phyloP scores from a whole-genome alignment of 257 asterid genomes.

The Gardenia jasminoides region DNA sequence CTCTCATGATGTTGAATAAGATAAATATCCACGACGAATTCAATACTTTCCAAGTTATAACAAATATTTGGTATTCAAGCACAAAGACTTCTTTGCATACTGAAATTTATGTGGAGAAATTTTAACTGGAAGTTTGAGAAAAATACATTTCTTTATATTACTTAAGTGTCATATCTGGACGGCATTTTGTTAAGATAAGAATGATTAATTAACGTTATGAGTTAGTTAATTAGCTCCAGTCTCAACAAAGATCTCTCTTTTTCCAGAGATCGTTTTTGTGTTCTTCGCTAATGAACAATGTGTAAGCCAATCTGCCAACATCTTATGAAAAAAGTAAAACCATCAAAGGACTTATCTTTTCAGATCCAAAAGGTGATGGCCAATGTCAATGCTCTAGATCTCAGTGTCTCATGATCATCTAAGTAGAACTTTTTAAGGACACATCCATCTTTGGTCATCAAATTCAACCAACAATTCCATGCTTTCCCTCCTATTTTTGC shows the following conservation, averaged over 20 bases:
- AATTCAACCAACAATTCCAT: constrained; percentile 1
- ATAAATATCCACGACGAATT: neutral
- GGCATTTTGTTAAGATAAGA: neutral
- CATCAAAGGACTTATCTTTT: constrained; percentile 33
- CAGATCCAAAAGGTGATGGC: constrained; percentile 33
- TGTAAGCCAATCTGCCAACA: constrained; percentile 45
- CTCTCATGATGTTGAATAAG: neutral
- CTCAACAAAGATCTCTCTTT: constrained; percentile 18
- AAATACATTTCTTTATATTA: neutral
- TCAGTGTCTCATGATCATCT: constrained; percentile 53
- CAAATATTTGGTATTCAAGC: too few relatives aligned
- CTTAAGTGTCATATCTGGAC: neutral
- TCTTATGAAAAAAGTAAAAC: constrained; percentile 29
- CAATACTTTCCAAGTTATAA: neutral
- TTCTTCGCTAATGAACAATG: constrained; percentile 31
- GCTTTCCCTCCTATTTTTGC: neutral
- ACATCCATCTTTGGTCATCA: constrained; percentile 17
- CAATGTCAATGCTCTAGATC: constrained; percentile 62
- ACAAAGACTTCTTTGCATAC: too few relatives aligned
- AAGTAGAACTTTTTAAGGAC: constrained; percentile 24
- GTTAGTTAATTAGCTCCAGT: constrained; percentile 4
- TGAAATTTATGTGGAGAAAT: neutral
- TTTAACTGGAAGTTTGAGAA: neutral
- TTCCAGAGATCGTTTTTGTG: constrained; percentile 14
- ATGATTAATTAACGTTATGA: constrained; percentile 6